Conservation (phyloP, 2,329 filamentous ascomycete genomes). For the Aspergillus oerlinghausenensis region DNA sequence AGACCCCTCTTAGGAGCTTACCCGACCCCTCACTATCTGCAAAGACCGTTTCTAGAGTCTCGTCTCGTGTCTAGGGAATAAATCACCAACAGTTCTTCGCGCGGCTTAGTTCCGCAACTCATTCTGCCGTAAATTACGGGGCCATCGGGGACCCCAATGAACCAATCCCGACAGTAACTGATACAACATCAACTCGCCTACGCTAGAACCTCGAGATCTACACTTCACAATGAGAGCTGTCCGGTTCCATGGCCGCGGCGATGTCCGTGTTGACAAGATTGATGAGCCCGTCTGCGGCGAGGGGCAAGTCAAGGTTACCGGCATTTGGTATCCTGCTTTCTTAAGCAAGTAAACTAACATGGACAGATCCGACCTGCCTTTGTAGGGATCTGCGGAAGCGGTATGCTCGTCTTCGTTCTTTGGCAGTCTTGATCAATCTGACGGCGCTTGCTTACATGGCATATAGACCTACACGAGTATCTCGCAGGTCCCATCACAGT, state of each 20-base stretch:
- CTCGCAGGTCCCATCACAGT: slow-evolving; percentile 47
- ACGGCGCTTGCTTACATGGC: not conserved
- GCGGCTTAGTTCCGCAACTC: not conserved
- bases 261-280: slow-evolving; percentile 34
- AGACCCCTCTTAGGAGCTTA: not conserved
- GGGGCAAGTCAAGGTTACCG: slow-evolving; percentile 45
- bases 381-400: slow-evolving; percentile 34
- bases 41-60: not conserved
- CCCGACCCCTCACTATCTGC: not conserved
- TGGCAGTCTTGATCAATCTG: not conserved
- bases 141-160: not conserved
- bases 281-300: slow-evolving; percentile 38
- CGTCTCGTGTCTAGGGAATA: not conserved
- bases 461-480: slow-evolving; percentile 49
- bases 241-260: slow-evolving; percentile 32
- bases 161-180: not conserved
- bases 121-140: not conserved
- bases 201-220: not conserved
- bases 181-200: not conserved
- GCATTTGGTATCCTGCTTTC: not conserved
- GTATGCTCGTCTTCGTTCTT: slow-evolving; percentile 7
- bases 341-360: not conserved
- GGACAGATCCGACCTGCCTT: slow-evolving; percentile 28
- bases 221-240: slow-evolving; percentile 30
- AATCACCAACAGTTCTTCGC: too few species aligned